Evolutionary conservation across 176 grass and related monocot species (phyloP), one percentile per base, ranked within the genome.

Genomic region (Coix lacrymajobi): DNA sequence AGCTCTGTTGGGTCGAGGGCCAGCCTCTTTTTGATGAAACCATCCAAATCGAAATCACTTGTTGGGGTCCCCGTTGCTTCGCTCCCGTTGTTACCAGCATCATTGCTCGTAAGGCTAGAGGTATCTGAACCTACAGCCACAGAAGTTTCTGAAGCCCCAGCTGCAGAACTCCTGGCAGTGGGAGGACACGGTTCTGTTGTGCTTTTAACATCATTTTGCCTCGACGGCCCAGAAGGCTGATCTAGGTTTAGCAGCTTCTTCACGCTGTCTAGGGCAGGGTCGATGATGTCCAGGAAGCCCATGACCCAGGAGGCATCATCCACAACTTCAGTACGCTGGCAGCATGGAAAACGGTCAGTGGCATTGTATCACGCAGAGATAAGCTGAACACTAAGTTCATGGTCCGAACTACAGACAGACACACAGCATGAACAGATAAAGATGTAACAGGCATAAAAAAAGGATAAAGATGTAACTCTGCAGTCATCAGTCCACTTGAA

Each of bases 281-380:
- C 96, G 10, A 98, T 95, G 83, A 98, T 85, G 72, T 98, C 92
- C 7, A 92, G 78, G 73, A 98, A 91, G 58, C 92, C 91, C 91
- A 93, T 95, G 61, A 95, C 84, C 96, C 96, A 98, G 26, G 93
- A 91, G 63, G 92, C 88, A 80, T 98, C 96, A 79, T 98, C 96
- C 62, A 98, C 91, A 78, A 98, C 83, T 78, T 98, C 92, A 0
- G 71, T 91, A 79, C 92, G 93, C 96, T 98, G 90, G 56, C 67
- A 66, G 64, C 19, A 79, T 22, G 36, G 49, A 3, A 6, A 75
- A 74, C 31, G 15, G 58, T 90, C 30, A 77, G 26, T 67, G 31
- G 34, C 22, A 48, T 48, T 81, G 56, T 66, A 34, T 80, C 11
- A 4, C 6, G 2, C 66, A 24, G 16, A 48, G 75, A 15, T 29